Percentiles rank a stretch among this genome's conserved stretches.
phyloP scores from a whole-genome alignment of 83 land plant genomes.

The Larix sibirica region DNA sequence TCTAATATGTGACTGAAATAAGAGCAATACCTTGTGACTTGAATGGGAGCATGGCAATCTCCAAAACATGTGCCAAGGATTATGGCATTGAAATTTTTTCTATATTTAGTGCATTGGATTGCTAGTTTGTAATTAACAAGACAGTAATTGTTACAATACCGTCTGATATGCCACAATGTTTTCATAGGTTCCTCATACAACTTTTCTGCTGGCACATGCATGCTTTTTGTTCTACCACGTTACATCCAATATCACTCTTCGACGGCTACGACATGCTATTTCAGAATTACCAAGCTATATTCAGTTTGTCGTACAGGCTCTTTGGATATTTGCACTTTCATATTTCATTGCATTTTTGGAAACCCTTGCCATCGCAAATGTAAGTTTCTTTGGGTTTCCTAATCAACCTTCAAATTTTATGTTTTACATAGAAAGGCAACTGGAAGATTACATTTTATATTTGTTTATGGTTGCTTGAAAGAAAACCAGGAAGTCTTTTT shows the following conservation, averaged over 20 bases:
- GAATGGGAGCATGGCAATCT: background rate
- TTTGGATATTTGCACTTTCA: slow-evolving; percentile 76
- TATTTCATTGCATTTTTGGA: slow-evolving; percentile 89
- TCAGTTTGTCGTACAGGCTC: slow-evolving; percentile 52
- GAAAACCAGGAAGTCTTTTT: no score
- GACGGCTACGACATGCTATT: slow-evolving; percentile 71
- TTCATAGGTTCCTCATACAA: slow-evolving; percentile 85
- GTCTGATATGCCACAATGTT: background rate
- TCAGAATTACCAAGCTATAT: slow-evolving; percentile 43
- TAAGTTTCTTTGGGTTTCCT: slow-evolving; percentile 35
- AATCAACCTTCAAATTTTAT: background rate
- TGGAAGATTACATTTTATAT: no score
- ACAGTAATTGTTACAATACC: background rate
- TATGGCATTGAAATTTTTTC: background rate
- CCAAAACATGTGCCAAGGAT: background rate
- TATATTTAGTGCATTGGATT: background rate
- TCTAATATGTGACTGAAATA: background rate
- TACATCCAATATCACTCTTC: slow-evolving; percentile 78
- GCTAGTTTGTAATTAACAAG: background rate
- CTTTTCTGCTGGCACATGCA: slow-evolving; percentile 85
- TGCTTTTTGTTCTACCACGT: slow-evolving; percentile 92
- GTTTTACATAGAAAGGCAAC: no score
- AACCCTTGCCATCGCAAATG: slow-evolving; percentile 90
- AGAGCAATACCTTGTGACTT: background rate
- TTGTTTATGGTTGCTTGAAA: no score